Base-by-base conservation (phyloP, 2,329 filamentous ascomycete genomes). In the Clonostachys byssicola region DNA sequence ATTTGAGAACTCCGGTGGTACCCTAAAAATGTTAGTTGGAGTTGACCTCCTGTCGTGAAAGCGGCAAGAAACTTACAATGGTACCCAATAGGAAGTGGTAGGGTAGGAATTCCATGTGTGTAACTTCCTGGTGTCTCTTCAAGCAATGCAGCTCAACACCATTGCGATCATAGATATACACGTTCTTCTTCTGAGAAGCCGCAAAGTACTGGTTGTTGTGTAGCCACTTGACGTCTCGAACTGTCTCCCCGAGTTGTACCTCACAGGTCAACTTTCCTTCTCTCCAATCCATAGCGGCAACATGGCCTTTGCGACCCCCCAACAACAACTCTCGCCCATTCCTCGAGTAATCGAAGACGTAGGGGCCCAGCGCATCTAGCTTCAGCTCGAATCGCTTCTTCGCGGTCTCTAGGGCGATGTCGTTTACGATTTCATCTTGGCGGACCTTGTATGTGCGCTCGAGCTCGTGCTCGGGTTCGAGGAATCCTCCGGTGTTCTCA, bases 241-340 rank as follows among this genome's bases (percentile, higher is more conserved):
- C 79, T 1, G 91, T 97, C 73, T 99, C 94, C 44, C 85, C 83
- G 52, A 99, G 75, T 63, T 99, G 90, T 52, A 97, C 60, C 65
- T 99, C 94, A 63, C 91, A 96, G 7, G 89, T 89, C 50, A 96
- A 72, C 66, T 92, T 96, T 40, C 92, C 92, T 56, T 88, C 86
- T 53, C 92, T 78, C 92, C 94, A 99, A 68, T 99, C 92, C 82
- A 97, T 95, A 1, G 89, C 92, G 48, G 94, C 92, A 54, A 99
- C 76, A 81, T 99, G 94, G 13, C 94, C 94, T 68, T 96, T 96
- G 50, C 90, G 78, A 30, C 94, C 92, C 12, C 86, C 91, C 34
- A 99, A 75, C 46, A 99, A 72, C 52, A 99, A 70, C 58, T 95
- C 85, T 54, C 88, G 81, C 43, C 94, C 94, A 60, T 95, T 97